Base-by-base conservation (phyloP, 2,329 filamentous ascomycete genomes). In the Monilinia laxa region DNA sequence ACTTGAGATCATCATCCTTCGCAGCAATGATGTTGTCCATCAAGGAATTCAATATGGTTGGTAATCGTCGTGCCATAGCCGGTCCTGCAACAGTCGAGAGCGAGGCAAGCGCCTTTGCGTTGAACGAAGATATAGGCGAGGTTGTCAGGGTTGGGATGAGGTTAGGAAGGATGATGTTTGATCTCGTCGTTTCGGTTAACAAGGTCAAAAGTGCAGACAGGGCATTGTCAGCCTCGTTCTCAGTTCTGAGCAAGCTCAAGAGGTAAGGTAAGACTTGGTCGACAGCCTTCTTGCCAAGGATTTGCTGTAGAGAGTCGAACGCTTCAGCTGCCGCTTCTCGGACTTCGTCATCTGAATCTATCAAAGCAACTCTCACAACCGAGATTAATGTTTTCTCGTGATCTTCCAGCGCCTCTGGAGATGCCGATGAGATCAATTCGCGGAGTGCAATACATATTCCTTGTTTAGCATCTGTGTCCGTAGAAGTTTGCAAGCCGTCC, bases 361-460 rank as follows among this genome's bases (percentile, higher is more conserved):
- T 96, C 65, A 99, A 85, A 35, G 94, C 95, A 56, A 92, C 93
- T 63, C 95, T 90, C 58, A 99, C 92, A 66, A 98, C 94, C 20
- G 93, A 93, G 71, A 98, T 96, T 68, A 99, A 86, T 3, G 90
- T 93, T 83, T 95, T 95, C 77, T 99, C 94, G 76, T 97, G 93
- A 70, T 96, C 93, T 76, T 97, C 93, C 54, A 99, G 83, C 49
- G 93, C 89, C 69, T 99, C 95, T 40, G 90, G 86, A 6, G 93
- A 91, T 25, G 95, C 93, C 62, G 95, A 94, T 20, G 89, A 85
- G 71, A 99, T 96, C 65, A 99, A 87, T 78, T 99, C 96, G 73
- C 92, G 91, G 70, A 99, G 84, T 49, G 96, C 95, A 76, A 99
- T 92, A 78, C 95, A 98, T 71, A 99, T 99, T 78, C 95, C 95